Conservation (phyloP, 2,329 filamentous ascomycete species). For the Cryphonectria parasitica region DNA sequence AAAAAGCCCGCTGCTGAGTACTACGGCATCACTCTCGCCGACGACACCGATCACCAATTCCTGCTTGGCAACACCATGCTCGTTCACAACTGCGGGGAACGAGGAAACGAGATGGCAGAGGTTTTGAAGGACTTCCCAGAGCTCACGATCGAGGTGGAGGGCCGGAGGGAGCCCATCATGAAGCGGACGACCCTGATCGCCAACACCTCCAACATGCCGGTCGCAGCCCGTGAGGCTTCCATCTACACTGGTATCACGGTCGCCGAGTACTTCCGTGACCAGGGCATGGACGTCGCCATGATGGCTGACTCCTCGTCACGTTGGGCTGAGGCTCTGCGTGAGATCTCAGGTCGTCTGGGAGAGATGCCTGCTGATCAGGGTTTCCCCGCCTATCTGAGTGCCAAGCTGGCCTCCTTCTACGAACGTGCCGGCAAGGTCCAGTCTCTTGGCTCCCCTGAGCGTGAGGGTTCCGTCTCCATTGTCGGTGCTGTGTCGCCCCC, state of each 20-base stretch:
- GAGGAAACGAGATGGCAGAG: constrained; percentile 99
- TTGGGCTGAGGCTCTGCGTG: constrained; percentile 98
- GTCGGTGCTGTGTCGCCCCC: constrained; percentile 97
- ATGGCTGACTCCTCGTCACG: constrained; percentile 99
- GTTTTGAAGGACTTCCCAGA: constrained; percentile 99
- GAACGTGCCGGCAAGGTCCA: constrained; percentile 91
- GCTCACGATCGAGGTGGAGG: constrained; percentile 91
- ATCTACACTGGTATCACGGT: constrained; percentile 98
- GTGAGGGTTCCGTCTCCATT: constrained; percentile 92
- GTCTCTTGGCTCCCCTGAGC: constrained; percentile 84
- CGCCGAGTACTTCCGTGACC: constrained; percentile 95
- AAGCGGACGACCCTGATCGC: constrained; percentile 98
- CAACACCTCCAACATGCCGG: constrained; percentile 99
- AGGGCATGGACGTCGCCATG: constrained; percentile 98
- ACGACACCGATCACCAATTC: constrained; percentile 1
- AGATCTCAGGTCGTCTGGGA: constrained; percentile 96
- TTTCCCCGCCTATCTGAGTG: constrained; percentile 96
- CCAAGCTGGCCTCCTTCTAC: constrained; percentile 98
- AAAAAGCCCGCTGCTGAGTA: no score
- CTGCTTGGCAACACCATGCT: no score
- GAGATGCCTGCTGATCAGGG: constrained; percentile 99
- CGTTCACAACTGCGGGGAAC: constrained; percentile 63
- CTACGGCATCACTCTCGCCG: no score
- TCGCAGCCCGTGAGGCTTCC: constrained; percentile 95
- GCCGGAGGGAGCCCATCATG: constrained; percentile 98